Evolutionary conservation across 768 basidiomycete genomes (phyloP), one percentile per base, ranked within the genome.

Genomic region (Mycena kentingensis): DNA sequence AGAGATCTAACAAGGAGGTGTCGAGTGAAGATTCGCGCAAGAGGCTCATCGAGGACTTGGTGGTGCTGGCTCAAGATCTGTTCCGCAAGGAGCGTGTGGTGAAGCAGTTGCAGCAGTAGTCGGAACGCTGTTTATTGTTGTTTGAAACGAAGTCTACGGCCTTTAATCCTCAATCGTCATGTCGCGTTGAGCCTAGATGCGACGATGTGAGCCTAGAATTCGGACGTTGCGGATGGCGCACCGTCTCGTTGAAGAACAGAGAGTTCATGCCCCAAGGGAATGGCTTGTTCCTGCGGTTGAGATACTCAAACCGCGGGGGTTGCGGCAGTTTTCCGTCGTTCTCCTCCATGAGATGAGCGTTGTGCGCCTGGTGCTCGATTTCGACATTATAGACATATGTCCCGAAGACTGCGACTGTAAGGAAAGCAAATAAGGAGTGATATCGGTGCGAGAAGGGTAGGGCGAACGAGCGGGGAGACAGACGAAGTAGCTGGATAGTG

Each of bases 181-280:
- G 54, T 60, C 58, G n/a, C 58, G 36, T 48, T 60, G 58, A 13
- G 46, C 49, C 58, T 47, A 49, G 43, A 49, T 49, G 28, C 37
- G 39, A 18, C 34, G 19, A 36, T 22, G 10, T 18, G 4, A n/a
- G 38, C 5, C 32, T 2, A 51, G 18, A 42, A 22, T 37, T 35
- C 37, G 26, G 15, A 42, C 45, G 15, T 45, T 22, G 25, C 51
- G 7, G 10, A 43, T n/a, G n/a, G 64, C 84, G 39, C 66, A 88
- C 90, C 60, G 81, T 75, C 45, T 83, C 68, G 67, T 90, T 93
- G 75, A 80, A 93, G 78, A 93, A 93, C 16, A 93, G 78, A 13
- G 81, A 79, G 80, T 93, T 93, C 62, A 60, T 70, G 21, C 91
- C 91, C 91, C 91, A 93, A 18, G 91, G 91, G 78, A 79, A 93